Evolutionary conservation across 192 early-diverging fungal species (phyloP), one percentile per base, ranked within the genome.

Genomic region (Podila clonocystis): DNA sequence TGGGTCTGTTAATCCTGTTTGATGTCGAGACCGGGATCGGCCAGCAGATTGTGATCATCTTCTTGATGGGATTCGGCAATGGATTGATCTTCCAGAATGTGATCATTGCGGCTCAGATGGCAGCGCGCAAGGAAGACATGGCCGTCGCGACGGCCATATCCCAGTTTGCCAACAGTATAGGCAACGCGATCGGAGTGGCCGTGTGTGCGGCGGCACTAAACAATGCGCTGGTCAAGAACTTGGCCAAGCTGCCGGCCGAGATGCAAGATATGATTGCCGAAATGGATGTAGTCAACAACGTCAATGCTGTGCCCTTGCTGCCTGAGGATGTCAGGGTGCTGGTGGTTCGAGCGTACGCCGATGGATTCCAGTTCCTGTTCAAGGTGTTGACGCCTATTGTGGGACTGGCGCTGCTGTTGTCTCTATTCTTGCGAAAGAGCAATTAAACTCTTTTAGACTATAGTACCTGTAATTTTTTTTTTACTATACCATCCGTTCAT

Each of bases 61-160:
- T 95, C 6, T 68, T 95, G 65, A 70, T 91, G 59, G 96, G 95
- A 3, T 63, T 93, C 22, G 96, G 96, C 7, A 84, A 91, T 52
- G 95, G 96, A 45, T 83, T 82, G 31, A 85, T 90, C 61, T 84
- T 94, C 66, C 94, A 95, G 83, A 91, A 89, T n/a, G 86, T 90
- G 15, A 76, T 89, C 36, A 76, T 96, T 9, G 86, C 87, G 20
- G 85, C 87, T 30, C 95, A 97, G 74, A 84, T 90, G 3, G 74
- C 88, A 26, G 93, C 94, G 19, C 57, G 63, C 5, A 58, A 83
- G 20, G 65, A 75, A 30, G 84, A 92, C 58, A 85, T 95, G 62
- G 93, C 93, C 1, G 72, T 89, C 17, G 87, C 87, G 0, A 94
- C 93, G 12, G 83, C 92, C 0, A 62, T 91, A 13, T 82, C 83